These are phyloP conservation scores for Saturnispora galanensis DNA, from an alignment of 805 yeast genomes.

Conservation along the genomic window DNA sequence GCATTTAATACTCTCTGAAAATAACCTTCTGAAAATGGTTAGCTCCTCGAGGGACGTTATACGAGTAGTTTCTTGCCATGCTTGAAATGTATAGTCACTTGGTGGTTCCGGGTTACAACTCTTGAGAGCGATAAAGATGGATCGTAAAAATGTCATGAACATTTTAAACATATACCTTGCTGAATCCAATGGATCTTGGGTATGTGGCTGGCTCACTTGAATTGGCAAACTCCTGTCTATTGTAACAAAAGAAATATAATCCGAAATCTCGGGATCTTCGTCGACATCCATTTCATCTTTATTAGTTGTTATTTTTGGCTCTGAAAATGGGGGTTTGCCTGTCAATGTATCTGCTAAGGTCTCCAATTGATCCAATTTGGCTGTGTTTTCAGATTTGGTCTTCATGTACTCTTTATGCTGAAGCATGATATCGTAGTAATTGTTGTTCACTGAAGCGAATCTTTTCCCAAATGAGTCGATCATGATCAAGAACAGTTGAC, in stretches of 20 bases:
- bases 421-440: constrained; percentile 54
- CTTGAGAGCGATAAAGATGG: constrained; percentile 81
- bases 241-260: constrained; percentile 33
- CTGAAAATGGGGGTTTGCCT: constrained; percentile 16
- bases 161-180: constrained; percentile 83
- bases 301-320: constrained; percentile 7
- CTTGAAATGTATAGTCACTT: constrained; percentile 38
- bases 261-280: not conserved
- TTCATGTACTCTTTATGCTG: constrained; percentile 47
- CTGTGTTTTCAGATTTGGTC: constrained; percentile 33
- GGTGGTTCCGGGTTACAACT: constrained; percentile 81
- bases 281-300: constrained; percentile 15
- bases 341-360: constrained; percentile 30
- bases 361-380: constrained; percentile 30
- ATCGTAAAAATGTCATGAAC: constrained; percentile 78
- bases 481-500: constrained; percentile 76
- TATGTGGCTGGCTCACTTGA: constrained; percentile 38
- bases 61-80: constrained; percentile 82
- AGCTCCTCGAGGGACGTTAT: constrained; percentile 80
- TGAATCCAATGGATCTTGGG: constrained; percentile 69
- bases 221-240: constrained; percentile 49
- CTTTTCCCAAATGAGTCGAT: constrained; percentile 82
- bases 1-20: constrained; percentile 78
- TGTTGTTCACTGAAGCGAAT: constrained; percentile 64
- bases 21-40: constrained; percentile 60